These are phyloP conservation scores for Trichopus zeylanicus DNA, from an alignment of 116 monocot species.

Conservation along the genomic window DNA sequence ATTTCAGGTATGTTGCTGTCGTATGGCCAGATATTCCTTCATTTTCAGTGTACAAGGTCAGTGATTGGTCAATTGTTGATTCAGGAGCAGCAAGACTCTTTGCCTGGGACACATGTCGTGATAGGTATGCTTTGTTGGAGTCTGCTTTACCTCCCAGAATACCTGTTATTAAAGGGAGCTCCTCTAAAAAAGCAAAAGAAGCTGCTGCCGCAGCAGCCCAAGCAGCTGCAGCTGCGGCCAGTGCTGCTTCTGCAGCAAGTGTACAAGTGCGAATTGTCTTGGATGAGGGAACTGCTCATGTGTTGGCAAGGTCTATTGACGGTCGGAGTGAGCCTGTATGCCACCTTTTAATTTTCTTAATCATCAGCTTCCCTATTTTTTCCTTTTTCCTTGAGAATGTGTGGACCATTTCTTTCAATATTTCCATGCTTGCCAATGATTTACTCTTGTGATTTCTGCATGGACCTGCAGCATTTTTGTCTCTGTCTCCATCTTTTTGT, in stretches of 20 bases:
- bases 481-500: too few relatives aligned
- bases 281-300: conserved; percentile 96
- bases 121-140: conserved; percentile 92
- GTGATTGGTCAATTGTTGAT: conserved; percentile 95
- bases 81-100: conserved; percentile 93
- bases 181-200: conserved; percentile 97
- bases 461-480: too few relatives aligned
- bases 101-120: conserved; percentile 99
- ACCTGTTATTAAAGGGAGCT: conserved; percentile 73
- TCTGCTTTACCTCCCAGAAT: conserved; percentile 78
- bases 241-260: conserved; percentile 86
- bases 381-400: too few relatives aligned
- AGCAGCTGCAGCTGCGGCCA: conserved; percentile 95
- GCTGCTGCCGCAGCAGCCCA: conserved; percentile 93
- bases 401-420: too few relatives aligned
- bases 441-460: too few relatives aligned
- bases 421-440: too few relatives aligned
- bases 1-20: conserved; percentile 80
- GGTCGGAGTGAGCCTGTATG: conserved; percentile 92
- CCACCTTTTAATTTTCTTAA: background rate
- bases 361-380: background rate
- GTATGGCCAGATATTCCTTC: conserved; percentile 99
- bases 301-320: conserved; percentile 87
- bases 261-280: conserved; percentile 96
- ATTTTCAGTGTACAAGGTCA: conserved; percentile 82